phyloP scores from a whole-genome alignment of 441 rosid genomes.

The Aquilaria agallochum region DNA sequence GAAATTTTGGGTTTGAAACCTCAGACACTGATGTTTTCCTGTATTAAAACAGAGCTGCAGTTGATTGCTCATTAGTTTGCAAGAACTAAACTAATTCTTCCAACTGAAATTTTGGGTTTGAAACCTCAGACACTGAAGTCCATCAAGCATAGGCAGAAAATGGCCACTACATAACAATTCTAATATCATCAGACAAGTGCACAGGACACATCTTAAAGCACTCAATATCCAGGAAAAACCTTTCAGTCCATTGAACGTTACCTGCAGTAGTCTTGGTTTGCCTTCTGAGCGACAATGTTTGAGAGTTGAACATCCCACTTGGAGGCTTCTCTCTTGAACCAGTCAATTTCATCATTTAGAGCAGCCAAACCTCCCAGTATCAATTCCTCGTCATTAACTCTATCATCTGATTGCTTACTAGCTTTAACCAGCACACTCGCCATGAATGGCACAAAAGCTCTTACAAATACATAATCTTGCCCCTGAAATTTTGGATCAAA shows the following conservation, averaged over 20 bases:
- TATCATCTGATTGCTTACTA: conserved; percentile 34
- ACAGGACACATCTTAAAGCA: too few species aligned
- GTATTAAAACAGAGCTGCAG: too few species aligned
- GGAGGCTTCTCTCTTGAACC: conserved; percentile 63
- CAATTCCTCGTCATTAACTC: conserved; percentile 40
- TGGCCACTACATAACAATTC: too few species aligned
- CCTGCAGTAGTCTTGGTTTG: conserved; percentile 51
- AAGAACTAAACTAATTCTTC: too few species aligned
- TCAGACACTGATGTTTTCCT: too few species aligned
- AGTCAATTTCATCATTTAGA: conserved; percentile 42
- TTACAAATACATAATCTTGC: conserved; percentile 60
- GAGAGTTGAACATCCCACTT: conserved; percentile 46
- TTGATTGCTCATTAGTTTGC: too few species aligned
- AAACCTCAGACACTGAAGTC: too few species aligned
- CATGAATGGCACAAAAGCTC: conserved; percentile 40
- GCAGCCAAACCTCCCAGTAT: conserved; percentile 44
- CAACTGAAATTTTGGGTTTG: too few species aligned
- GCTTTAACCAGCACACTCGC: conserved; percentile 56
- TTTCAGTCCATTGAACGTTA: conserved; percentile 17
- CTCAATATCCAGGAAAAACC: conserved; percentile 21
- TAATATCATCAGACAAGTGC: too few species aligned
- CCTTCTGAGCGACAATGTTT: conserved; percentile 25
- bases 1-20: too few species aligned
- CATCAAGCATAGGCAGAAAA: too few species aligned
- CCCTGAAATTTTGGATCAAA: conserved; percentile 30